Percentiles rank a stretch among this genome's conserved stretches.
Conservation (phyloP, 2,329 filamentous ascomycete genomes). For the Dothideomycetes sp. region DNA sequence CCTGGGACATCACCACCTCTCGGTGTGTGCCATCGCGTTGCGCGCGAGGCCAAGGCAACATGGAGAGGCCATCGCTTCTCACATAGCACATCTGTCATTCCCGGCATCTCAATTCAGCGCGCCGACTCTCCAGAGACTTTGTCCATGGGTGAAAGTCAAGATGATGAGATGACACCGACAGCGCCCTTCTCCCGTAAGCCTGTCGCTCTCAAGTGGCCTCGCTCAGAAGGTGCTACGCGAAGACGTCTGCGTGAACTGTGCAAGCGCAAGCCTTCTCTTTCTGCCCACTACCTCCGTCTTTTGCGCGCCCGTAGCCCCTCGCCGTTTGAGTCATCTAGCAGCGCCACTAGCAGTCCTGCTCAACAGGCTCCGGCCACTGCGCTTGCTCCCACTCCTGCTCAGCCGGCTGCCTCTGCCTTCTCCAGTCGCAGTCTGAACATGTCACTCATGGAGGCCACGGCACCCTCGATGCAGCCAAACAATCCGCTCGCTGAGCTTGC, state of each 20-base stretch:
- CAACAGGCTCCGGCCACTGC: background rate
- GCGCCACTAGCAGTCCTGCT: slow-evolving; percentile 15
- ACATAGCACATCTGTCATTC: slow-evolving; percentile 19
- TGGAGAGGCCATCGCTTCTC: slow-evolving; percentile 44
- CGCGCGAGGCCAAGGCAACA: slow-evolving; percentile 50
- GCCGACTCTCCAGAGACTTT: slow-evolving; percentile 36
- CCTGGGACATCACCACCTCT: slow-evolving; percentile 55
- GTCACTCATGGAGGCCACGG: slow-evolving; percentile 43
- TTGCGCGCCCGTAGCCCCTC: slow-evolving; percentile 53
- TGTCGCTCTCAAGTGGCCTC: slow-evolving; percentile 43
- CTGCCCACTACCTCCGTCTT: slow-evolving; percentile 55
- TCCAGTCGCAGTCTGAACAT: slow-evolving; percentile 42
- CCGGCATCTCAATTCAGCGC: slow-evolving; percentile 19
- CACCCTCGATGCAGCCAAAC: slow-evolving; percentile 42
- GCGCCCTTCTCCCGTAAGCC: slow-evolving; percentile 19
- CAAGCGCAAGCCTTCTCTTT: slow-evolving; percentile 52
- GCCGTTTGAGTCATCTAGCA: slow-evolving; percentile 38
- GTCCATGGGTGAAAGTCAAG: slow-evolving; percentile 35
- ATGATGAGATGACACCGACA: slow-evolving; percentile 35
- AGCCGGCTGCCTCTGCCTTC: slow-evolving; percentile 28
- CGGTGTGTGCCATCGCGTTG: slow-evolving; percentile 55
- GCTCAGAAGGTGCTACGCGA: slow-evolving; percentile 49
- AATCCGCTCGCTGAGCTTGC: slow-evolving; percentile 38
- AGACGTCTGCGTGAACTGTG: slow-evolving; percentile 50
- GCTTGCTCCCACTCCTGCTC: background rate